A percentile compares a stretch with the other conserved stretches of the same genome.
These are phyloP conservation scores for Lentinula sp. DNA, from an alignment of 768 basidiomycete genomes.

Conservation along the genomic window DNA sequence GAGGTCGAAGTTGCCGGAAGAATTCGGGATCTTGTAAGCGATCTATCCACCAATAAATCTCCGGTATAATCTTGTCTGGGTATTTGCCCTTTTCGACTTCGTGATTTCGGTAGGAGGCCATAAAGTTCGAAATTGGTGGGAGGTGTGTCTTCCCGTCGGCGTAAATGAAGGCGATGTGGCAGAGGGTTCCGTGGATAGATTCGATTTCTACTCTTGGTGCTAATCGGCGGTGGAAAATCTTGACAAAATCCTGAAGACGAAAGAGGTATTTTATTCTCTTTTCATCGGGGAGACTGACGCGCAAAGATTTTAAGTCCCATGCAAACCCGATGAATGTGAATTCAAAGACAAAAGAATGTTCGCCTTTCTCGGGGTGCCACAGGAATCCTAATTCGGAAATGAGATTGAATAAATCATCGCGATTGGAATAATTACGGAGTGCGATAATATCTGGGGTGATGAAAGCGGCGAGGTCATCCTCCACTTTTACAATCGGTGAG, in stretches of 20 bases:
- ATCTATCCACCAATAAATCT: slow-evolving; percentile 26
- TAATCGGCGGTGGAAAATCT: background rate
- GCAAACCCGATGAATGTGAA: slow-evolving; percentile 15
- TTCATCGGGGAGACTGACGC: slow-evolving; percentile 17
- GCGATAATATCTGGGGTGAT: background rate
- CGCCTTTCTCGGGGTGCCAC: slow-evolving; percentile 12
- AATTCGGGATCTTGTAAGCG: background rate
- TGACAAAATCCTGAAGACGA: slow-evolving; percentile 13
- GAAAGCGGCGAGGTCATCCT: slow-evolving; percentile 13
- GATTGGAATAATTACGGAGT: background rate
- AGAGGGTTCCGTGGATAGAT: slow-evolving; percentile 21
- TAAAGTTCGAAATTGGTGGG: slow-evolving; percentile 18
- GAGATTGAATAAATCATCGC: background rate
- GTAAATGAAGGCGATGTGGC: too few species aligned
- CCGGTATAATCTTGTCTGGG: slow-evolving; percentile 14
- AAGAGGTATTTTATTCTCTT: slow-evolving; percentile 20
- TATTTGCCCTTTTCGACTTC: background rate
- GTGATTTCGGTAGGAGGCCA: slow-evolving; percentile 16
- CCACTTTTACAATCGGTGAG: slow-evolving; percentile 13
- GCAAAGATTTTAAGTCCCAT: slow-evolving; percentile 17
- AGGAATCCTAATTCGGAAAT: slow-evolving; percentile 7
- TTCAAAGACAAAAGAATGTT: slow-evolving; percentile 1
- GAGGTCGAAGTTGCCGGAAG: slow-evolving; percentile 11
- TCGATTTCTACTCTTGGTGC: slow-evolving; percentile 7
- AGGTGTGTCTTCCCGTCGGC: too few species aligned